Evolutionary conservation across 768 basidiomycete species (phyloP), one percentile per base, ranked within the genome.

Genomic region (Pisolithus tinctorius): DNA sequence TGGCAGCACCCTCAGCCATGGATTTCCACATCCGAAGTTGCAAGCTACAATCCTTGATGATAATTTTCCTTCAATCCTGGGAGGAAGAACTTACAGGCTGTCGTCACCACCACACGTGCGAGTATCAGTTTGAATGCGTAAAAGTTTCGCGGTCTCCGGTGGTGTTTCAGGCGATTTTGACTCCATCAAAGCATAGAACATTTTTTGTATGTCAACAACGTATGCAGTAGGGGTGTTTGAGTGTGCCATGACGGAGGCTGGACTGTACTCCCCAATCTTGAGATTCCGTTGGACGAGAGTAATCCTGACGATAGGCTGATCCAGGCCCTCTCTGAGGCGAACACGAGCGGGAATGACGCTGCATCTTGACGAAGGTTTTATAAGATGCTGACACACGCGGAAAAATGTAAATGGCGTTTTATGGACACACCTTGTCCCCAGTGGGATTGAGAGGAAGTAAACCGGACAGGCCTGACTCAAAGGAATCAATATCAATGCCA

Each of bases 101-200:
- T 80, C 79, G 46, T 79, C 77, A 0, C 78, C 79, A 8, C 78
- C 77, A 60, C 77, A 79, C 56, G 71, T 71, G 8, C 65, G 67
- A 23, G 60, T 64, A 30, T 69, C 63, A 0, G 64, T 60, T 17
- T 65, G 57, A 55, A 74, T 50, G 23, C 54, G 60, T 41, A 80
- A 47, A 6, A 59, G 55, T 20, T 61, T 65, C 26, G 74, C 72
- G 10, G 72, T 70, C 3, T 53, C 50, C 6, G 66, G 63, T 11
- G 67, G 58, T 17, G 56, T 57, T 6, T 56, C 37, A 2, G 63
- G 65, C 0, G 67, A 49, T 1, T 47, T 47, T 7, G 57, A 61
- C 43, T 70, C 63, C 72, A 76, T 76, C n/a, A 79, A 54, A 25
- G 65, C 68, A 8, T 41, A 43, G 45, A 72, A 74, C 8, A 77